Conservation (phyloP, 2,329 filamentous ascomycete genomes). For the Penicillium crustosum region DNA sequence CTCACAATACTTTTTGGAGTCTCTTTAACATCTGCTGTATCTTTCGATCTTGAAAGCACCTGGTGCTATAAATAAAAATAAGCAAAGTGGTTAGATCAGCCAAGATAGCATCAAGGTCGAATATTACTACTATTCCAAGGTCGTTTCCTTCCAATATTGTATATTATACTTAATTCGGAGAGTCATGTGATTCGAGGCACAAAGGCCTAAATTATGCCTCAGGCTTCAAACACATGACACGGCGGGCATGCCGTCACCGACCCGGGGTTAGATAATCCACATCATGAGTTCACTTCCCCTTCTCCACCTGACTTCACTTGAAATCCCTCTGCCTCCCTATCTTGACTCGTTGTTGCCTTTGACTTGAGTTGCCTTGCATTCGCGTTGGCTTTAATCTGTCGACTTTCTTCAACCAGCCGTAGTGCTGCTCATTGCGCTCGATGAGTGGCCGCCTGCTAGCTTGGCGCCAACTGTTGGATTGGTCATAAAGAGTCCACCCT, state of each 20-base stretch:
- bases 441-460: slow-evolving; percentile 34
- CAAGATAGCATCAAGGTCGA: background rate
- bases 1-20: background rate
- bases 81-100: background rate
- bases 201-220: background rate
- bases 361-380: too few relatives aligned
- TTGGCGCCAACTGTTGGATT: slow-evolving; percentile 35
- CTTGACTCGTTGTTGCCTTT: slow-evolving; percentile 6
- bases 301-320: slow-evolving; percentile 21
- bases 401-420: slow-evolving; percentile 14
- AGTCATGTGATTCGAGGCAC: background rate
- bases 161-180: background rate
- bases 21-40: background rate
- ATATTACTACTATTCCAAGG: background rate
- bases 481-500: slow-evolving; percentile 28
- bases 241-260: slow-evolving; percentile 15
- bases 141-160: background rate
- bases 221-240: slow-evolving; percentile 13
- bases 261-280: slow-evolving; percentile 20
- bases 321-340: slow-evolving; percentile 3
- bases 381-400: slow-evolving; percentile 14
- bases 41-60: background rate
- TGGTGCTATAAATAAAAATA: background rate
- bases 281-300: slow-evolving; percentile 19
- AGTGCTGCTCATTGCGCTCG: slow-evolving; percentile 30